phyloP scores from a whole-genome alignment of 2,329 filamentous ascomycete species.

The Xylariomycetidae sp. region DNA sequence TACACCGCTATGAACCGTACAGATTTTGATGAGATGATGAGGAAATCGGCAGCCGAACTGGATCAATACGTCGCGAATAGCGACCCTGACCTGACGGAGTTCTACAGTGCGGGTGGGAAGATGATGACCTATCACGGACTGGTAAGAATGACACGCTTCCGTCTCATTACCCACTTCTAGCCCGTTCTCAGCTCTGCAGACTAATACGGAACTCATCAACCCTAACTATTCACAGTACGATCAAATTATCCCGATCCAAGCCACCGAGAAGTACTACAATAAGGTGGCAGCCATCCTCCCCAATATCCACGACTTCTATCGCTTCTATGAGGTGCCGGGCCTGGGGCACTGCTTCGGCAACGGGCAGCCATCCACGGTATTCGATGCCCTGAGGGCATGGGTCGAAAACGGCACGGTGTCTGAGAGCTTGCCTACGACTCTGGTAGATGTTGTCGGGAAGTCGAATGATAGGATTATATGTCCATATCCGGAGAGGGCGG shows the following conservation, averaged over 20 bases:
- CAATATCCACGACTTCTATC: slow-evolving; percentile 12
- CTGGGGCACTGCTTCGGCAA: slow-evolving; percentile 15
- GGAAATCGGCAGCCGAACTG: slow-evolving; percentile 8
- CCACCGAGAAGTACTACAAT: slow-evolving; percentile 12
- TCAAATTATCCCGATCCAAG: slow-evolving; percentile 12
- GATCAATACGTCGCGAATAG: slow-evolving; percentile 8
- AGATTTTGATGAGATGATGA: slow-evolving; percentile 10
- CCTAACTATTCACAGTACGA: slow-evolving; percentile 14
- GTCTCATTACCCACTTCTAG: not conserved
- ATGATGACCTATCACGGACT: slow-evolving; percentile 40
- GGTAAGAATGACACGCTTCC: slow-evolving; percentile 6
- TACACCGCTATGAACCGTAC: slow-evolving; percentile 7
- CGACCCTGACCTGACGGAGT: slow-evolving; percentile 14
- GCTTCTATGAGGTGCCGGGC: slow-evolving; percentile 14
- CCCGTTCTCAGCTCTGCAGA: slow-evolving; percentile 1
- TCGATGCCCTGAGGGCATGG: slow-evolving; percentile 11
- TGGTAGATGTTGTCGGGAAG: not conserved
- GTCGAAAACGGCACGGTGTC: slow-evolving; percentile 13
- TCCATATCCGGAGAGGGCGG: slow-evolving; percentile 1
- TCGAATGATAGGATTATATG: slow-evolving; percentile 1
- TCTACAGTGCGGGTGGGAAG: slow-evolving; percentile 14
- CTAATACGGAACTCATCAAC: too few species aligned
- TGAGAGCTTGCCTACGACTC: not conserved
- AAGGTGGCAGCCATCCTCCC: slow-evolving; percentile 6
- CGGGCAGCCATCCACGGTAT: slow-evolving; percentile 10